Evolutionary conservation across 2,329 filamentous ascomycete species (phyloP).

Genomic region (Phyllosticta ampelicida): DNA sequence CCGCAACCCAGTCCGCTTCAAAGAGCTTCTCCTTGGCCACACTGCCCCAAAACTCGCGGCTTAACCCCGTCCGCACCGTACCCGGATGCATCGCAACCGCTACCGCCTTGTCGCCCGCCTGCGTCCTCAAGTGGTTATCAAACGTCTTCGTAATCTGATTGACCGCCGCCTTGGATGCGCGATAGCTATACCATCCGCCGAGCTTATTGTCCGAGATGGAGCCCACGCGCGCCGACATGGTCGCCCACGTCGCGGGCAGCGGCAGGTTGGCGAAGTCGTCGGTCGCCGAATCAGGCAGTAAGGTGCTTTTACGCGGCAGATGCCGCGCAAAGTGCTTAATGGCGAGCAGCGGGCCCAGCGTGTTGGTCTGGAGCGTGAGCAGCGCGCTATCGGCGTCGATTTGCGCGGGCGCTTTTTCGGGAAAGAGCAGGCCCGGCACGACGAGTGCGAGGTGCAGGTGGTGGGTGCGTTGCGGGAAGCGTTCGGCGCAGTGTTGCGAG

Average conservation of each 20-base stretch:
- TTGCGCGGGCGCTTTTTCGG: conserved; percentile 60
- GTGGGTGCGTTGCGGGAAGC: conserved; percentile 36
- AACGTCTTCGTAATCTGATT: conserved; percentile 61
- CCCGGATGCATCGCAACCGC: conserved; percentile 67
- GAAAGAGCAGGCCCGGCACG: conserved; percentile 59
- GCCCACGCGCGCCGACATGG: conserved; percentile 69
- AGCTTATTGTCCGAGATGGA: conserved; percentile 59
- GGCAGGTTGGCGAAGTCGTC: conserved; percentile 28
- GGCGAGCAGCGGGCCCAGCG: conserved; percentile 62
- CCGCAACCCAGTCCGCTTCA: conserved; percentile 53
- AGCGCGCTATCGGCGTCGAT: conserved; percentile 51
- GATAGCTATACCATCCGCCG: conserved; percentile 76
- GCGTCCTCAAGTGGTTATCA: conserved; percentile 52
- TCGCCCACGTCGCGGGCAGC: conserved; percentile 53
- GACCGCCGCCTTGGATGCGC: conserved; percentile 63
- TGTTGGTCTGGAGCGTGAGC: conserved; percentile 63
- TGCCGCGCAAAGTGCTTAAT: conserved; percentile 65
- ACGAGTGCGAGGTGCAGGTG: conserved; percentile 55
- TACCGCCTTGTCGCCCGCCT: conserved; percentile 51
- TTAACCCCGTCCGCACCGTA: conserved; percentile 67
- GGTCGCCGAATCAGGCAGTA: conserved; percentile 16
- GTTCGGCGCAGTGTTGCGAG: conserved; percentile 42
- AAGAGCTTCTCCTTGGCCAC: conserved; percentile 55
- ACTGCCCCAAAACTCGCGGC: conserved; percentile 58
- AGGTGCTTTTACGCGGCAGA: conserved; percentile 49